Base-by-base conservation (phyloP, 192 early-diverging fungal genomes). In the Gigaspora rosea region DNA sequence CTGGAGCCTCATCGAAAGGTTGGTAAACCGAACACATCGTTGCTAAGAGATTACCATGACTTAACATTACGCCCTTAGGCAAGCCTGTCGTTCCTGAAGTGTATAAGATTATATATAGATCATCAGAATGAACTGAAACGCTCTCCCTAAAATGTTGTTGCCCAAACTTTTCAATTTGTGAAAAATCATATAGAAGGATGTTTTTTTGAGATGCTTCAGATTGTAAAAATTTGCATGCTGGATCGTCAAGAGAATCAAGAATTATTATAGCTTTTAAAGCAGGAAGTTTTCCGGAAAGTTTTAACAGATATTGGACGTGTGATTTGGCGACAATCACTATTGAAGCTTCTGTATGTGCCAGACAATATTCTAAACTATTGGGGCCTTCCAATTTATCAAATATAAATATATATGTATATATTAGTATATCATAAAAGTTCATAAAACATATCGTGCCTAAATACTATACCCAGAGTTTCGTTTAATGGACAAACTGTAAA, bases 41-140 rank as follows among this genome's bases (percentile, higher is more conserved):
- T 5, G 90, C 80, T 74, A 92, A 80, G 65, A 94, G 86, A 80
- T 95, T 96, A 59, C 82, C 83, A 76, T 99, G 96, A 49, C 94
- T 95, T 27, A 97, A 77, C 46, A 98, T 83, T 11, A 86, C 94
- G 63, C 83, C 83, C 51, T 85, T 85, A 52, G 84, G 82, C 4
- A 63, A 64, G 6, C 83, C 85, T 0, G 85, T 87, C 56, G 73
- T 85, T 79, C 92, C 92, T 20, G 89, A 91, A n/a, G 95, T 96
- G 81, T 95, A 96, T 47, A 93, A 95, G 54, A 99, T 94, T 22
- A 89, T 91, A 18, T 92, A 93, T 11, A 93, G 74, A 85, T 93
- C 92, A 13, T 92, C 86, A 8, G 87, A 76, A 4, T 67, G 85
- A 15, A 93, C 93, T 6, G 86, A 78, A 46, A 78, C 79, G 22